Evolutionary conservation across 2,329 filamentous ascomycete genomes (phyloP), one percentile per base, ranked within the genome.

Genomic region (Trichoderma gracile): DNA sequence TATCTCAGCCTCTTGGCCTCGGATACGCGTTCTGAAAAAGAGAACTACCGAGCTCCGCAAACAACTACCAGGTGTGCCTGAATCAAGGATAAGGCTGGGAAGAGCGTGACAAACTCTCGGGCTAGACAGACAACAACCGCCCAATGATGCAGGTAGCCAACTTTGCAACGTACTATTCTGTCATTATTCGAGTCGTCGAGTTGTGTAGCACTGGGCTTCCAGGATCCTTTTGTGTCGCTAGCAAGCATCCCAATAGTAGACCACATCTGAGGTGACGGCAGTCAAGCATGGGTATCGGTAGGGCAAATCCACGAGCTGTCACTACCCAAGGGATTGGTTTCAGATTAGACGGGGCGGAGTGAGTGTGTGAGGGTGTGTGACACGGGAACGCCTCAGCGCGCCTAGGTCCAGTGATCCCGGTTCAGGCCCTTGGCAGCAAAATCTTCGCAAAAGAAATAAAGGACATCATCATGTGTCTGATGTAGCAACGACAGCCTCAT

Each of bases 301-400:
- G 25, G 46, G 23, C 46, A 6, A 50, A 30, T 27, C 33, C 46
- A 30, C 10, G 25, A 50, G 17, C 57, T 42, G 45, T 50, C 33
- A 52, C 46, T 21, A 30, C 46, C 57, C 46, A 38, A 47, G 27
- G 43, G 43, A 33, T 42, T 42, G 33, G 57, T 50, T 52, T 60
- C 57, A 50, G 46, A 60, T 21, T 25, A 27, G 56, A 19, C 30
- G 50, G 42, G 55, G 33, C 27, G 33, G 21, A 7, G 23, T n/a
- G 3, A 30, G 19, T 50, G 57, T 33, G 8, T 33, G 30, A 33
- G 8, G 10, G 30, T 33, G 30, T 33, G 57, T 60, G 38, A 52
- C 57, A 40, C 23, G 17, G 40, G 12, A 43, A 60, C 19, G 19
- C 46, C 40, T 50, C 17, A 30, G 33, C 50, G 57, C 43, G 30